A percentile compares a stretch with the other conserved stretches of the same genome.
Conservation (phyloP, 2,329 filamentous ascomycete species). For the Claviceps fusiformis region DNA sequence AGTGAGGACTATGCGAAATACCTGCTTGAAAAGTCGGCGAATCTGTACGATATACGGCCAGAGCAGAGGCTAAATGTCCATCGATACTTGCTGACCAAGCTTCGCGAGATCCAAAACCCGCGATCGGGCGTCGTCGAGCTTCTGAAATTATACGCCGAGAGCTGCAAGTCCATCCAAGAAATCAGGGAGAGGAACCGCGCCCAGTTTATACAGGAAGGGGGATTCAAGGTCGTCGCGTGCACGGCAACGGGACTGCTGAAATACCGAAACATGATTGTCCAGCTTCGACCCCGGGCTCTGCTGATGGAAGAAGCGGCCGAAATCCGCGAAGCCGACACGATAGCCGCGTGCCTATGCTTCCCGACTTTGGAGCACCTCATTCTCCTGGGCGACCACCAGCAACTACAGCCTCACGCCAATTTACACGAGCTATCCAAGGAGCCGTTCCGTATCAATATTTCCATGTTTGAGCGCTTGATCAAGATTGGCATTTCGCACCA, state of each 20-base stretch:
- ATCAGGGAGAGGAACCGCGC: constrained; percentile 46
- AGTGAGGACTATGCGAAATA: background rate
- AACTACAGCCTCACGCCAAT: constrained; percentile 58
- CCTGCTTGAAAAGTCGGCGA: background rate
- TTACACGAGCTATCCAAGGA: constrained; percentile 41
- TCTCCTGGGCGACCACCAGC: constrained; percentile 65
- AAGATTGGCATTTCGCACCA: constrained; percentile 48
- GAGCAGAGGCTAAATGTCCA: constrained; percentile 2
- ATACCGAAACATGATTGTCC: constrained; percentile 56
- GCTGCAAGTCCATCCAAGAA: constrained; percentile 39
- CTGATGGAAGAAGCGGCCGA: constrained; percentile 74
- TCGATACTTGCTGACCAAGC: background rate
- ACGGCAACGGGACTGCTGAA: constrained; percentile 76
- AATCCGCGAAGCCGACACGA: constrained; percentile 50
- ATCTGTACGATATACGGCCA: constrained; percentile 3
- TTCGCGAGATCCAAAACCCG: background rate
- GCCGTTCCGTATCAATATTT: constrained; percentile 57
- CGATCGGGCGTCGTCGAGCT: constrained; percentile 16
- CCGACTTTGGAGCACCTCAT: constrained; percentile 39
- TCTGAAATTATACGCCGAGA: constrained; percentile 33
- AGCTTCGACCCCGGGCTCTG: constrained; percentile 51
- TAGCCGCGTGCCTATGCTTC: constrained; percentile 31
- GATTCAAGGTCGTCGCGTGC: constrained; percentile 42
- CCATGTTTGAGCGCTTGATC: constrained; percentile 71
- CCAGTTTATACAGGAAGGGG: constrained; percentile 20